Base-by-base conservation (phyloP, 2,329 filamentous ascomycete genomes). In the Keithomyces neogunnii region DNA sequence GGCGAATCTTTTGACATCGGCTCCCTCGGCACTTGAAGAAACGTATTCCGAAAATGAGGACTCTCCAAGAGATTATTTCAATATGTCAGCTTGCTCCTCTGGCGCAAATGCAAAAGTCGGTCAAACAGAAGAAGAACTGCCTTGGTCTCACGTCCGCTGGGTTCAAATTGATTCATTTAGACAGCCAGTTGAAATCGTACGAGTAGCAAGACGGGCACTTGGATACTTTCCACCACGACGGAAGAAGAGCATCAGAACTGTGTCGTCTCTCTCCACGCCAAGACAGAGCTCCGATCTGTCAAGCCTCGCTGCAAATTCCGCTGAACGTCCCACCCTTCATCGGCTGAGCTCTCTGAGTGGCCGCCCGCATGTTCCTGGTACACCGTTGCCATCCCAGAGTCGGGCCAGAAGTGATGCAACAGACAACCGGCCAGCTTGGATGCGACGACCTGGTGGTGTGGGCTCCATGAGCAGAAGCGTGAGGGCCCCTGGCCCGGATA, bases 211-310 rank as follows among this genome's bases (percentile, higher is more conserved):
- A 52, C 84, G 85, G 68, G 80, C 86, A 2, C 77, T 96, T 44
- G 92, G 91, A 29, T 97, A 92, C 69, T 97, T 97, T 63, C 92
- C 92, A 3, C 91, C 91, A 6, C 81, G 90, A 26, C 78, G 90
- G 63, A 89, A 91, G 82, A 93, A 93, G 84, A 93, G 87, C 56
- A 69, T 80, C 8, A 74, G 78, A 59, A 83, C 83, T 1, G 77
- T 79, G 49, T 86, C 87, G 3, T 77, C 82, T 11, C 58, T 83
- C 48, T 81, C 84, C 19, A 89, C 85, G 2, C 86, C 87, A 6
- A 79, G 81, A 26, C 76, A 79, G 44, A 88, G 84, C 38, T 67
- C 84, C 39, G 85, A 88, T 52, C 61, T 83, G 7, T 73, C 76
- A 10, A 77, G 76, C 50, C 62, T 65, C 13, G 57, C 65, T 7